These are phyloP conservation scores for Sporopachydermia cereana DNA, from an alignment of 1,139 yeast genomes.

Conservation along the genomic window DNA sequence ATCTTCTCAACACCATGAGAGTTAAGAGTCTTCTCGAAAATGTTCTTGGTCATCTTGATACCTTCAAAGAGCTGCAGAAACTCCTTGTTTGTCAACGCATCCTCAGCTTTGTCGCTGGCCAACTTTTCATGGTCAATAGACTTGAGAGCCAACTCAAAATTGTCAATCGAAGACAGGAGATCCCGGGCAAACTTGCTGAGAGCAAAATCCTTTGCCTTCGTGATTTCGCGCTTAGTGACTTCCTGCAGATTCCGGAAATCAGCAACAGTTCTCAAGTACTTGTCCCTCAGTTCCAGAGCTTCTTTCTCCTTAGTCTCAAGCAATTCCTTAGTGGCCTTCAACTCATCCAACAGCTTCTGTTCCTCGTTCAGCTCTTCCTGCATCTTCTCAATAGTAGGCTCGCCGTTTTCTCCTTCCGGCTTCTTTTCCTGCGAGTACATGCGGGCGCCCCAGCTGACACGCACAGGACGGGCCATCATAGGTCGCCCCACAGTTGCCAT, in stretches of 20 bases:
- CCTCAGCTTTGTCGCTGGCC: conserved; percentile 14
- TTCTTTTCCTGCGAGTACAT: conserved; percentile 5
- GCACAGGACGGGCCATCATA: too few species aligned
- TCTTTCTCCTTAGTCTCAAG: conserved; percentile 65
- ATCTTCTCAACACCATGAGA: conserved; percentile 75
- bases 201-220: conserved; percentile 84
- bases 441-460: too few species aligned
- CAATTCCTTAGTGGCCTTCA: conserved; percentile 35
- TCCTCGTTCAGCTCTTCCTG: conserved; percentile 1
- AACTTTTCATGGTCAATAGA: conserved; percentile 61
- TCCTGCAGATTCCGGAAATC: conserved; percentile 92
- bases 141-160: conserved; percentile 76
- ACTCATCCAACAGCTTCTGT: conserved; percentile 10
- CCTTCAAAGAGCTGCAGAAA: conserved; percentile 77
- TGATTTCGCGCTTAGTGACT: conserved; percentile 75
- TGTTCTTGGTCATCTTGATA: conserved; percentile 79
- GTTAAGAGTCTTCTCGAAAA: conserved; percentile 73
- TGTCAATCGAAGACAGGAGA: conserved; percentile 79
- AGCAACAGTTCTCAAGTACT: conserved; percentile 73
- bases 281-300: conserved; percentile 70
- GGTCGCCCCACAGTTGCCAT: too few species aligned
- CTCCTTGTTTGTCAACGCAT: conserved; percentile 31
- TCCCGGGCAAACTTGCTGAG: conserved; percentile 90
- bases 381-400: conserved; percentile 1
- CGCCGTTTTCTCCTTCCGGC: neutral